Percentiles rank a stretch among this genome's conserved stretches.
Evolutionary conservation across 2,329 filamentous ascomycete species (phyloP).

Genomic region (Cryphonectria japonica): DNA sequence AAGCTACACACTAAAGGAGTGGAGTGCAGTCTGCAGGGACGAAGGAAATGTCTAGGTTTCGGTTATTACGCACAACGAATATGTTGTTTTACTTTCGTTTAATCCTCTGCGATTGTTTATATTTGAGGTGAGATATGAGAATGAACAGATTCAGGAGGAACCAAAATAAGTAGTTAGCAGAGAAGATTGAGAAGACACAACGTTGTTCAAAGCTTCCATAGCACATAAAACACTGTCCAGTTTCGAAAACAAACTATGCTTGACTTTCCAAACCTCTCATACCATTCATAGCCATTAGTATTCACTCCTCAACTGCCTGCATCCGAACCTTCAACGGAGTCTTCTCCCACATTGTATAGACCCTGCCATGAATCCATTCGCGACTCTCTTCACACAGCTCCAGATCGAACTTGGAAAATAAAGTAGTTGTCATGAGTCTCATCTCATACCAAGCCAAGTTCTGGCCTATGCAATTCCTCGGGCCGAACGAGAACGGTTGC

Average conservation of each 20-base stretch:
- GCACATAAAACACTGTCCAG: neutral
- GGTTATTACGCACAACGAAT: neutral
- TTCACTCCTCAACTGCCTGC: conserved; percentile 33
- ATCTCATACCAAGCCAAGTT: conserved; percentile 54
- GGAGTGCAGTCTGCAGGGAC: neutral
- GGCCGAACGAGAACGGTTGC: conserved; percentile 38
- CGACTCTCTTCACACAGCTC: conserved; percentile 41
- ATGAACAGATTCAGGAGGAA: neutral
- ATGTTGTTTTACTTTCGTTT: neutral
- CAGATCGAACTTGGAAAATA: conserved; percentile 55
- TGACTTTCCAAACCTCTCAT: too few relatives aligned
- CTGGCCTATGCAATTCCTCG: conserved; percentile 39
- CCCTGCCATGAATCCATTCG: conserved; percentile 45
- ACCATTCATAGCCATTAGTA: neutral
- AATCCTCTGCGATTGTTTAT: neutral
- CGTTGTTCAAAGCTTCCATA: neutral
- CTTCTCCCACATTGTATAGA: conserved; percentile 47
- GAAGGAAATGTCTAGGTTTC: neutral
- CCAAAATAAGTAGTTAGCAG: neutral
- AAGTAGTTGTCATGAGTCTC: conserved; percentile 49
- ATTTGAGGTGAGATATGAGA: neutral
- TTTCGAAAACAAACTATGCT: neutral
- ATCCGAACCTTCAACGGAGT: conserved; percentile 40
- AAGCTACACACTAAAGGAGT: neutral
- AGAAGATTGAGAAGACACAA: neutral